A percentile compares a stretch with the other conserved stretches of the same genome.
These are phyloP conservation scores for Ensete ventricosum DNA, from an alignment of 176 grass and related monocot species.

Conservation along the genomic window DNA sequence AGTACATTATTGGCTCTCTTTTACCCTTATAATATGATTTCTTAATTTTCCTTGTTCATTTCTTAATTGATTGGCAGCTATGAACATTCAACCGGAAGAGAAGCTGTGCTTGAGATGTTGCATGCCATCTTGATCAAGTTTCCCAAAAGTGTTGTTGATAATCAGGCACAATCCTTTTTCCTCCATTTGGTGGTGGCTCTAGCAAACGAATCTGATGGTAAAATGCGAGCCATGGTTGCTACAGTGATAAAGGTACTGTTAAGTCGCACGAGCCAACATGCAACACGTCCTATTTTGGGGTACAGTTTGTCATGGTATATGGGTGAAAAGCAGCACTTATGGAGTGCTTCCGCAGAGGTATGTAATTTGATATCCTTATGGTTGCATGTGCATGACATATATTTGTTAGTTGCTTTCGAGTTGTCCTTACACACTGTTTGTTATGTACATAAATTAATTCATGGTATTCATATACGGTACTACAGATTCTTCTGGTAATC, in stretches of 20 bases:
- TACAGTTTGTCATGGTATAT: slow-evolving; percentile 70
- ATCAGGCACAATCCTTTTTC: slow-evolving; percentile 76
- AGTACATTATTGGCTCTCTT: slow-evolving; percentile 4
- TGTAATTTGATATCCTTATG: not conserved
- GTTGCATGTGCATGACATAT: not conserved
- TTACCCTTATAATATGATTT: slow-evolving; percentile 6
- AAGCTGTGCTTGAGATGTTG: slow-evolving; percentile 89
- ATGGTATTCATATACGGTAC: not conserved
- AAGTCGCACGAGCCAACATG: slow-evolving; percentile 42
- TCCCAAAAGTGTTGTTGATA: slow-evolving; percentile 79
- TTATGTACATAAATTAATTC: not conserved
- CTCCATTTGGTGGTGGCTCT: slow-evolving; percentile 70
- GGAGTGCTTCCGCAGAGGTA: slow-evolving; percentile 83
- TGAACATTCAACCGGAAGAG: slow-evolving; percentile 78
- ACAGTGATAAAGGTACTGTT: slow-evolving; percentile 54
- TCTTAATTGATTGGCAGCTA: slow-evolving; percentile 43
- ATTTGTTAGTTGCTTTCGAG: not conserved
- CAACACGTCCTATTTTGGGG: slow-evolving; percentile 48
- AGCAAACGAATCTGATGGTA: slow-evolving; percentile 60
- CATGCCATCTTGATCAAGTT: slow-evolving; percentile 82
- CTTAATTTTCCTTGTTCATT: slow-evolving; percentile 8
- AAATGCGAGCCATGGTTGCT: slow-evolving; percentile 60
- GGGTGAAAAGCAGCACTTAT: slow-evolving; percentile 55
- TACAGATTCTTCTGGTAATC: not conserved
- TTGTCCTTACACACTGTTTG: not conserved